phyloP scores from a whole-genome alignment of 306 rosid genomes.

The Trifolium pratense region DNA sequence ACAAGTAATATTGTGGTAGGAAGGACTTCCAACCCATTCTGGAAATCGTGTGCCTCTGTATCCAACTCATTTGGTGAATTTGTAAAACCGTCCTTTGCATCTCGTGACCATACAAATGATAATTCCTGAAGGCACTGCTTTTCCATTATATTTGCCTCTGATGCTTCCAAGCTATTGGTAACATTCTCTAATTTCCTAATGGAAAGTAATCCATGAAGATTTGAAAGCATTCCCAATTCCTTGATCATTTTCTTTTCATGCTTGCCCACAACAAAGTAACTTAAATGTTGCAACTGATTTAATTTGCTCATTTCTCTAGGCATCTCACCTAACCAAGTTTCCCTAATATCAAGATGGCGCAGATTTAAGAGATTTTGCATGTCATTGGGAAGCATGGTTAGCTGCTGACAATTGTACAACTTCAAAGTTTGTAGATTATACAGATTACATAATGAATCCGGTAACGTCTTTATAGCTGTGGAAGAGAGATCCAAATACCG shows the following conservation, averaged over 20 bases:
- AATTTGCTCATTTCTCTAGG: slow-evolving; percentile 18
- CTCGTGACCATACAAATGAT: rapidly evolving
- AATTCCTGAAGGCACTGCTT: not conserved
- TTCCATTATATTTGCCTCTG: too few relatives aligned
- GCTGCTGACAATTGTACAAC: rapidly evolving
- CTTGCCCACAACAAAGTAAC: not conserved
- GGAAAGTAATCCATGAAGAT: not conserved
- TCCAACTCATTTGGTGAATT: not conserved
- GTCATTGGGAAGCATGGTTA: not conserved
- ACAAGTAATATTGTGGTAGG: not conserved
- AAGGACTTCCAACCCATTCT: not conserved
- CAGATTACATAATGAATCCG: slow-evolving; percentile 10
- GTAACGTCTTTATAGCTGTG: not conserved
- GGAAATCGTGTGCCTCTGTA: not conserved
- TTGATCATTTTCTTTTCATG: not conserved
- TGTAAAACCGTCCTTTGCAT: not conserved
- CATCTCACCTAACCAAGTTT: not conserved
- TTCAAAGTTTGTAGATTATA: slow-evolving; percentile 7
- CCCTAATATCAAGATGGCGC: not conserved
- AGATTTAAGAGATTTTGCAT: slow-evolving; percentile 10
- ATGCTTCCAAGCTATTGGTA: too few relatives aligned
- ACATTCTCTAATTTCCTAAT: too few relatives aligned
- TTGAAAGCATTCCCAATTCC: not conserved
- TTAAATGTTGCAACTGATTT: slow-evolving; percentile 1
- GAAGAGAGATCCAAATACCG: slow-evolving; percentile 11